A percentile compares a stretch with the other conserved stretches of the same genome.
phyloP scores from a whole-genome alignment of 2,329 filamentous ascomycete genomes.

The Coniochaeta hoffmannii region DNA sequence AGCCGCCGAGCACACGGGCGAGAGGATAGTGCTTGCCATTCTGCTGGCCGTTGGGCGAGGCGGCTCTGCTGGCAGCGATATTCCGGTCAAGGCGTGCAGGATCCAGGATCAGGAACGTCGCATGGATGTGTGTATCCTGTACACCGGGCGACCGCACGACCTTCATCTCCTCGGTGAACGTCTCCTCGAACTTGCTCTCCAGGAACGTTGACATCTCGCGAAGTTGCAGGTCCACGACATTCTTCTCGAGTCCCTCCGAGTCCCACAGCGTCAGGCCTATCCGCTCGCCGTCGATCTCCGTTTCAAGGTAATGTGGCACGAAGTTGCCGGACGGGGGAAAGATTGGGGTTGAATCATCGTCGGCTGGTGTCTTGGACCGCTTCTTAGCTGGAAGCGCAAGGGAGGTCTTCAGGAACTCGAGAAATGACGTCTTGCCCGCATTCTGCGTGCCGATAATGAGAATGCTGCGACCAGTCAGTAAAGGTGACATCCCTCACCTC shows the following conservation, averaged over 20 bases:
- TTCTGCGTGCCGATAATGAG: constrained; percentile 82
- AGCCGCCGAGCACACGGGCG: constrained; percentile 50
- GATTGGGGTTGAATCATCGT: constrained; percentile 50
- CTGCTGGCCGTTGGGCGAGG: constrained; percentile 40
- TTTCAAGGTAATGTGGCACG: constrained; percentile 83
- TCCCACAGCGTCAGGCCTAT: constrained; percentile 95
- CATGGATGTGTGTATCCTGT: constrained; percentile 95
- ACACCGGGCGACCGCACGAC: constrained; percentile 87
- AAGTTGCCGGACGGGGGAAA: constrained; percentile 60
- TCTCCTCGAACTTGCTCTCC: constrained; percentile 98
- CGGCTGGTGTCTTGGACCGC: constrained; percentile 45
- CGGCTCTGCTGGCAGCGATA: constrained; percentile 57
- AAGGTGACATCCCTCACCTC: background rate
- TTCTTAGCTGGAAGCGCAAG: constrained; percentile 79
- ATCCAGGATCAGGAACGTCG: constrained; percentile 86
- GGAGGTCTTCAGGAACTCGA: constrained; percentile 87
- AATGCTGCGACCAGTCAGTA: constrained; percentile 49
- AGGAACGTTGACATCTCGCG: constrained; percentile 87
- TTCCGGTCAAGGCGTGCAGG: constrained; percentile 79
- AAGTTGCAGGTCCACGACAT: constrained; percentile 87
- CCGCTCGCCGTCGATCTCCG: constrained; percentile 86
- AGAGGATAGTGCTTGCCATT: constrained; percentile 38
- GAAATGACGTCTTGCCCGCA: constrained; percentile 92
- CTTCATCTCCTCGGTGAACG: constrained; percentile 95
- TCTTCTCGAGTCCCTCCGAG: constrained; percentile 90